These are phyloP conservation scores for Fusarium abutilonis DNA, from an alignment of 2,329 filamentous ascomycete species.

Conservation along the genomic window DNA sequence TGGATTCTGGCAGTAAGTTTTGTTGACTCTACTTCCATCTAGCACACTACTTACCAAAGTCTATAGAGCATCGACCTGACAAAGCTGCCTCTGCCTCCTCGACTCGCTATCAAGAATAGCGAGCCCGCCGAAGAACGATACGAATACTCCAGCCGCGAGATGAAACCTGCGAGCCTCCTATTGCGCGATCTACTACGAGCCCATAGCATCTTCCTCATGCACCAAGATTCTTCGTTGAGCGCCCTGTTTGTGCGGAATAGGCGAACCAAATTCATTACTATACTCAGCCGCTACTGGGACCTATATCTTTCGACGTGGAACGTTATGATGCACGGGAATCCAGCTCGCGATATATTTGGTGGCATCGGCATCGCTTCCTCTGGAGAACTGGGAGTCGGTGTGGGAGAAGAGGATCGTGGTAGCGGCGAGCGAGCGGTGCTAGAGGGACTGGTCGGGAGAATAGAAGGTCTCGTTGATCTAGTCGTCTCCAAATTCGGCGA, in stretches of 20 bases:
- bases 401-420: constrained; percentile 94
- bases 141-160: constrained; percentile 90
- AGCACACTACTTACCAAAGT: constrained; percentile 10
- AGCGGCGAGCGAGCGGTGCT: constrained; percentile 94
- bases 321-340: constrained; percentile 89
- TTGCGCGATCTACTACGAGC: constrained; percentile 84
- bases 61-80: constrained; percentile 75
- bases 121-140: constrained; percentile 57
- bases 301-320: constrained; percentile 79
- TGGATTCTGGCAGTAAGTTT: constrained; percentile 87
- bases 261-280: constrained; percentile 74
- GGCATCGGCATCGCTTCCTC: constrained; percentile 89
- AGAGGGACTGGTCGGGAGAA: constrained; percentile 82
- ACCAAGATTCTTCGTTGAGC: constrained; percentile 81
- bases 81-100: constrained; percentile 70
- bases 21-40: neutral
- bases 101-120: constrained; percentile 55
- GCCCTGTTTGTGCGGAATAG: constrained; percentile 72
- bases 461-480: constrained; percentile 86
- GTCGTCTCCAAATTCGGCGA: constrained; percentile 85
- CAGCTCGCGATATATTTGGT: constrained; percentile 79
- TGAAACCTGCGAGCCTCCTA: constrained; percentile 82
- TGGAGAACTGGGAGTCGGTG: constrained; percentile 91
- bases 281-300: constrained; percentile 85
- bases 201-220: constrained; percentile 84